Base-by-base conservation (phyloP, 2,329 filamentous ascomycete species). In the Chaetomium sp. region DNA sequence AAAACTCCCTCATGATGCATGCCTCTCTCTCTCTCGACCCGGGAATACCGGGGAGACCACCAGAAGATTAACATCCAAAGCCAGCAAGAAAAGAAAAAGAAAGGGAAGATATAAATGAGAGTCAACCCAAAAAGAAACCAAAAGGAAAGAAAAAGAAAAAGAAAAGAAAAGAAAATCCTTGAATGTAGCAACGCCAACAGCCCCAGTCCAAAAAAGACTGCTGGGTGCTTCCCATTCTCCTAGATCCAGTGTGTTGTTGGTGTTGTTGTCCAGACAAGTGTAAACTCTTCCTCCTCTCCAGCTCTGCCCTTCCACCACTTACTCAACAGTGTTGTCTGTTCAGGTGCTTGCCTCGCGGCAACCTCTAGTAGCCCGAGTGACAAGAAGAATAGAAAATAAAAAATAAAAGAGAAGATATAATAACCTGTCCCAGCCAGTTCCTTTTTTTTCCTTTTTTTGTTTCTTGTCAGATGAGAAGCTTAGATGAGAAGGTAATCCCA, bases 401-500 rank as follows among this genome's bases (percentile, higher is more conserved):
- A 37, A 46, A 51, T 33, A 42, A 49, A 42, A 34, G 2, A 55
- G 38, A 55, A 51, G 53, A 9, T 10, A 35, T 14, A 35, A 34
- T 11, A 12, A 49, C 19, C 19, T 27, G 19, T 27, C 19, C 19
- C 19, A 27, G 19, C 19, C 19, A 27, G 12, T 43, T 51, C 32
- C 35, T 19, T 33, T 35, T 3, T 9, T 7, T 38, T 9, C 32
- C 5, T 32, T 37, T 40, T n/a, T 48, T 10, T 12, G 36, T 41
- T 1, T 46, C 6, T 8, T n/a, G 40, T 7, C 3, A 14, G 6
- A n/a, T 11, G 40, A 14, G 6, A n/a, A 1, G 6, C 27, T 64
- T 62, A 96, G 74, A 96, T 91, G 71, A 96, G 82, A 71, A 96
- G 79, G 75, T 90, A 94, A 70, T 95, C 89, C 91, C 90, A 96